Percentiles rank a stretch among this genome's conserved stretches.
Conservation (phyloP, 805 yeast genomes). For the Candida quercuum region DNA sequence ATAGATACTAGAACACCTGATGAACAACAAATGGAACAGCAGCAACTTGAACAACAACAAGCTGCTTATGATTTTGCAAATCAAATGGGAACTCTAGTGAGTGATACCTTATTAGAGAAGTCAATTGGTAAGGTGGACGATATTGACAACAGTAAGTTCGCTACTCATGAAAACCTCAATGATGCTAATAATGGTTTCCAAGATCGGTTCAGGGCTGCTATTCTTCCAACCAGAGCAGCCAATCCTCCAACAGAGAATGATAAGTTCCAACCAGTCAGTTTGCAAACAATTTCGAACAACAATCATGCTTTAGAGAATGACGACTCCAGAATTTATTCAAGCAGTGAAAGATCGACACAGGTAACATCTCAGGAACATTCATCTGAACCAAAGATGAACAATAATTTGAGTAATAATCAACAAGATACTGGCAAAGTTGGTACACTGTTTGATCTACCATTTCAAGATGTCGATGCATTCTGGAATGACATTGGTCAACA, state of each 20-base stretch:
- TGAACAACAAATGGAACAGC: slow-evolving; percentile 6
- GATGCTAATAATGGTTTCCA: not conserved
- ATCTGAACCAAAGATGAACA: not conserved
- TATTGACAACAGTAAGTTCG: slow-evolving; percentile 3
- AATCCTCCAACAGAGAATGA: slow-evolving; percentile 5
- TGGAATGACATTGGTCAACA: slow-evolving; percentile 25
- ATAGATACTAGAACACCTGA: slow-evolving; percentile 11
- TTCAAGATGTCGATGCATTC: slow-evolving; percentile 17
- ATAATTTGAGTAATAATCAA: not conserved
- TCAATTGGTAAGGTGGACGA: slow-evolving; percentile 14
- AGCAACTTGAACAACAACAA: slow-evolving; percentile 5
- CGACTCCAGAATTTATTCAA: too few species aligned
- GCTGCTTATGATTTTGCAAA: slow-evolving; percentile 11
- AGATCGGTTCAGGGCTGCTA: slow-evolving; percentile 4
- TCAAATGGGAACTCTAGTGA: slow-evolving; percentile 18
- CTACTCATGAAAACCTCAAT: slow-evolving; percentile 1
- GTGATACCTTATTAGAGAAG: slow-evolving; percentile 10
- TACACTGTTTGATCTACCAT: slow-evolving; percentile 15
- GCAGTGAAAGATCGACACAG: too few species aligned
- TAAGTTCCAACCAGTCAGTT: not conserved
- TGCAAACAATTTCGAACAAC: not conserved
- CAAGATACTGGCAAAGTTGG: slow-evolving; percentile 1
- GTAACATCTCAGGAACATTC: too few species aligned
- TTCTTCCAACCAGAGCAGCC: slow-evolving; percentile 7
- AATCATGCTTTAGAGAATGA: too few species aligned